These are phyloP conservation scores for Paecilomyces formosus DNA, from an alignment of 2,329 filamentous ascomycete genomes.

Conservation along the genomic window DNA sequence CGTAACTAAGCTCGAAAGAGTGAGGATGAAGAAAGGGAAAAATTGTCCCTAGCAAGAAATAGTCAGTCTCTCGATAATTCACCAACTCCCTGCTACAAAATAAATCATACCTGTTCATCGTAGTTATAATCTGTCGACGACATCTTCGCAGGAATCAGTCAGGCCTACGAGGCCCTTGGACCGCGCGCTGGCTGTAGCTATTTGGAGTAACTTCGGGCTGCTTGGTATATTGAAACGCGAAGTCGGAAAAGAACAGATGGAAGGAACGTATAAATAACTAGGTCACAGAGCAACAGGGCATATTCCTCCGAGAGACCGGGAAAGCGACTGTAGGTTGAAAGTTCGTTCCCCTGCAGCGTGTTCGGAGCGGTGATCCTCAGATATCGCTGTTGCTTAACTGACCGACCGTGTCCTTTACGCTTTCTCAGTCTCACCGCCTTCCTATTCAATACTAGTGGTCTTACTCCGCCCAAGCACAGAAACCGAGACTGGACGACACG, in stretches of 20 bases:
- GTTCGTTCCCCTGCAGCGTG: not conserved
- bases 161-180: conserved; percentile 9
- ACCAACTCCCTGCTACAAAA: not conserved
- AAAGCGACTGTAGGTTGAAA: not conserved
- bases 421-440: conserved; percentile 19
- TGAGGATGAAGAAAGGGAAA: conserved; percentile 98
- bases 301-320: not conserved
- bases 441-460: conserved; percentile 1
- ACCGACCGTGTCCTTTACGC: conserved; percentile 30
- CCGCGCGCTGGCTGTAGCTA: not conserved
- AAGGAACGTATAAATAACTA: not conserved
- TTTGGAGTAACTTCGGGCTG: not conserved
- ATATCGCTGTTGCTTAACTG: not conserved
- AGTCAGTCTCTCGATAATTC: not conserved
- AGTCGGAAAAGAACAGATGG: not conserved
- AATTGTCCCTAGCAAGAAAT: conserved; percentile 66
- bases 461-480: not conserved
- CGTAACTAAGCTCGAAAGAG: conserved; percentile 78
- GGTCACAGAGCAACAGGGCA: not conserved
- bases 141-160: conserved; percentile 34
- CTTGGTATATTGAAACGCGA: not conserved
- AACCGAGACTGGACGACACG: not conserved
- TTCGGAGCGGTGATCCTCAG: not conserved
- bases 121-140: conserved; percentile 97
- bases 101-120: conserved; percentile 67